Evolutionary conservation across 805 yeast genomes (phyloP).

Genomic region (Maudiozyma saulgeensis): DNA sequence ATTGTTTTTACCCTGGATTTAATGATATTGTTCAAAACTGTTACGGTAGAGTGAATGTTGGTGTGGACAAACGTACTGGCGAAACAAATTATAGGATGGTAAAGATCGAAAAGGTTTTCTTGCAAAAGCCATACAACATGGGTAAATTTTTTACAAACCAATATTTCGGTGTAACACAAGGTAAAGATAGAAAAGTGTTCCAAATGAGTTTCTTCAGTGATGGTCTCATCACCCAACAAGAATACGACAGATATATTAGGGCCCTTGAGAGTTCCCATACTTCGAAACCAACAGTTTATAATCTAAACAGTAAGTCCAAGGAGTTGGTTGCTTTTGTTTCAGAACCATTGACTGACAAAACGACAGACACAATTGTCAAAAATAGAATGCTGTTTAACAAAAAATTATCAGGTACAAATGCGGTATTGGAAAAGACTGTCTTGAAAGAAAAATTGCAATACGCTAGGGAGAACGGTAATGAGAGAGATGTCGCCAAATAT

Average conservation of each 20-base stretch:
- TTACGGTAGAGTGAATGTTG: constrained; percentile 76
- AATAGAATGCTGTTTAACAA: constrained; percentile 57
- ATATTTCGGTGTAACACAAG: constrained; percentile 72
- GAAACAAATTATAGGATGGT: constrained; percentile 73
- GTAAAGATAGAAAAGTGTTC: constrained; percentile 61
- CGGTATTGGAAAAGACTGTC: constrained; percentile 64
- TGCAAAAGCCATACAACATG: constrained; percentile 42
- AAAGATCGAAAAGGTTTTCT: constrained; percentile 56
- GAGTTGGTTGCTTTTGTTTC: constrained; percentile 55
- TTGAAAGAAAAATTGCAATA: constrained; percentile 65
- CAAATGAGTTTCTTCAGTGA: constrained; percentile 78
- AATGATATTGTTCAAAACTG: constrained; percentile 60
- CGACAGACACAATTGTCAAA: constrained; percentile 70
- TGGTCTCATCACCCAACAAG: constrained; percentile 57
- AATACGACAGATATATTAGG: constrained; percentile 58
- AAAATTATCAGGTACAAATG: constrained; percentile 53
- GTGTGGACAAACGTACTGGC: constrained; percentile 52
- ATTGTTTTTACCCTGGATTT: constrained; percentile 76
- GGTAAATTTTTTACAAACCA: constrained; percentile 43
- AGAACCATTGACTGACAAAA: constrained; percentile 58
- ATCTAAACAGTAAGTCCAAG: constrained; percentile 52
- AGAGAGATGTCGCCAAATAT: constrained; percentile 35
- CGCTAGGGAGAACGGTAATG: constrained; percentile 53
- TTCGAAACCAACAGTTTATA: constrained; percentile 47
- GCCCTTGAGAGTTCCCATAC: constrained; percentile 49